Percentiles rank a stretch among this genome's conserved stretches.
Conservation (phyloP, 2,329 filamentous ascomycete genomes). For the Ophiobolus disseminans region DNA sequence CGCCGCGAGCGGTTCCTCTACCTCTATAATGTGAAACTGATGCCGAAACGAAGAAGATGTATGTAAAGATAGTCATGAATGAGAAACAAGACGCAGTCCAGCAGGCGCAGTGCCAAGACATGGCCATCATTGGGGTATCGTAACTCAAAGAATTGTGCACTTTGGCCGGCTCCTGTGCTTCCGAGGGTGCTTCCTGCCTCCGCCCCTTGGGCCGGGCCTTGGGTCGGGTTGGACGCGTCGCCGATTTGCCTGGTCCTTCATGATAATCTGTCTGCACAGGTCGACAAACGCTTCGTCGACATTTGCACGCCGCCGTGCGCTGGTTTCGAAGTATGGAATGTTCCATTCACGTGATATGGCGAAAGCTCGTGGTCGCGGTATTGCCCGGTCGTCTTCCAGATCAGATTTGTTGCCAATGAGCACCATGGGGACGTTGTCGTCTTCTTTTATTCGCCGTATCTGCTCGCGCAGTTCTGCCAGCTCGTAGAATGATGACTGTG, state of each 20-base stretch:
- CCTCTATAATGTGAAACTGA: conserved; percentile 23
- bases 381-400: conserved; percentile 81
- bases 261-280: conserved; percentile 82
- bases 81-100: conserved; percentile 31
- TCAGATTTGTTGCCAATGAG: conserved; percentile 94
- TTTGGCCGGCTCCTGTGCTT: conserved; percentile 29
- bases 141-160: conserved; percentile 38
- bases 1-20: conserved; percentile 29
- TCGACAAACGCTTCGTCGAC: conserved; percentile 91
- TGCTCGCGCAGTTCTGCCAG: conserved; percentile 83
- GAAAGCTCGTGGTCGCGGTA: conserved; percentile 81
- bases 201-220: conserved; percentile 16
- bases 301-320: conserved; percentile 80
- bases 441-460: conserved; percentile 89
- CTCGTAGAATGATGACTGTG: conserved; percentile 81
- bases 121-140: conserved; percentile 29
- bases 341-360: conserved; percentile 86
- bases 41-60: conserved; percentile 8
- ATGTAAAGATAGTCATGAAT: conserved; percentile 9
- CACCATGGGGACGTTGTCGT: conserved; percentile 83
- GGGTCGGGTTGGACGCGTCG: conserved; percentile 26
- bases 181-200: conserved; percentile 7
- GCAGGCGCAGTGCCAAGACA: conserved; percentile 27
- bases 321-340: conserved; percentile 90
- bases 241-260: conserved; percentile 66